Evolutionary conservation across 1,284 basidiomycete genomes (phyloP), one percentile per base, ranked within the genome.

Genomic region (Papiliotrema laurentii): DNA sequence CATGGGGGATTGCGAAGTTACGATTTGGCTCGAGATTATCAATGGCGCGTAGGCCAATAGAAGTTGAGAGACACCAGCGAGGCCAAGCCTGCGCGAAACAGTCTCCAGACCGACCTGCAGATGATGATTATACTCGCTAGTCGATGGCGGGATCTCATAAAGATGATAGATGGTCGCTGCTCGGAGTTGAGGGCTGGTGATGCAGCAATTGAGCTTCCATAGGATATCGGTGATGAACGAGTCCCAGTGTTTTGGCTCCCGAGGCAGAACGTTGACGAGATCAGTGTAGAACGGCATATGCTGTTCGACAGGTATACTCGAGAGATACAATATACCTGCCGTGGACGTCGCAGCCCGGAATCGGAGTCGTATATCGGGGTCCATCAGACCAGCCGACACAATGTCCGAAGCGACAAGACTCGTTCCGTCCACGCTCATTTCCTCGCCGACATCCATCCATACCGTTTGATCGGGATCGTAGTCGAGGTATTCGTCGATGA

Each of bases 151-250:
- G 5, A 82, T 80, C 66, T 92, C 89, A 50, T 97, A 76, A 31
- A 97, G 69, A 69, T 93, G 85, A 80, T 86, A 92, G 62, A 94
- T 89, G 1, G 90, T 81, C 0, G 83, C 85, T n/a, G 87, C 80
- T n/a, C 93, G 81, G 11, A 87, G 80, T 1, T 81, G 79, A 2
- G 89, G 86, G 63, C 84, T 87, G 18, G 83, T 80, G 27, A 97
- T 79, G 76, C 93, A 85, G 53, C 88, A 81, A 68, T 97, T 97
- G 22, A 85, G 83, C 25, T 92, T 76, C 53, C 81, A 83, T 14
- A 97, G 71, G 19, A 89, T 78, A 35, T 88, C 81, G 9, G 88
- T 89, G 31, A 91, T 71, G 76, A 91, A 87, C 33, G 77, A 74
- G 64, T 96, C 91, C 59, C 61, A 66, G 14, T 54, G 51, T 19